Percentiles rank a stretch among this genome's conserved stretches.
phyloP scores from a whole-genome alignment of 2,329 filamentous ascomycete species.

The Aspergillus brasiliensis region DNA sequence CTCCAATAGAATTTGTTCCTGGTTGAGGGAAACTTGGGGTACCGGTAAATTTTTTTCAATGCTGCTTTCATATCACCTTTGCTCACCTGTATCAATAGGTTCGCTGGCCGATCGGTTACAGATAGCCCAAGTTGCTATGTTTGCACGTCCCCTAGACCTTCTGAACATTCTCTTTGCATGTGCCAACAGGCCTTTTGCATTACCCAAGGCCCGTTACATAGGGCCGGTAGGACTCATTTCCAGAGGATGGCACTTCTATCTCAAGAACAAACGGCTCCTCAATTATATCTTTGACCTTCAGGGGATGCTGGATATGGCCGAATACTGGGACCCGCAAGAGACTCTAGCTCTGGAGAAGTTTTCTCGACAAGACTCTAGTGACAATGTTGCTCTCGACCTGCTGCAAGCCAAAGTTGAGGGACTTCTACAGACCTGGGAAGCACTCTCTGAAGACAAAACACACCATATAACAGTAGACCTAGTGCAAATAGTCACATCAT shows the following conservation, averaged over 20 bases:
- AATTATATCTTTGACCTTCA: conserved; percentile 53
- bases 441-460: conserved; percentile 44
- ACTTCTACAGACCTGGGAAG: conserved; percentile 48
- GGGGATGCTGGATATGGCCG: conserved; percentile 17
- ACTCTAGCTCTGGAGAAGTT: conserved; percentile 26
- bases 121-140: conserved; percentile 64
- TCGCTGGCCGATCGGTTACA: conserved; percentile 64
- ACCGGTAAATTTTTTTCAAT: conserved; percentile 61
- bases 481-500: conserved; percentile 52
- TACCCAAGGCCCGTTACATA: conserved; percentile 22
- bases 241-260: conserved; percentile 45
- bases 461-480: conserved; percentile 53
- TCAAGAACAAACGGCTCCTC: conserved; percentile 45
- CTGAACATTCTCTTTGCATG: conserved; percentile 70
- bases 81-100: conserved; percentile 43
- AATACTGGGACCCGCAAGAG: conserved; percentile 30
- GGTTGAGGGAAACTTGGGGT: conserved; percentile 81
- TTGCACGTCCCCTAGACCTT: conserved; percentile 67
- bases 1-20: conserved; percentile 73
- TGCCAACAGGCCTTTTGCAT: conserved; percentile 55
- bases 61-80: conserved; percentile 13
- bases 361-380: conserved; percentile 36
- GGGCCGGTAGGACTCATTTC: conserved; percentile 34
- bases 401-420: conserved; percentile 49
- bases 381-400: conserved; percentile 47